Base-by-base conservation (phyloP, 495 filamentous ascomycete genomes). In the Penicillium manginii region DNA sequence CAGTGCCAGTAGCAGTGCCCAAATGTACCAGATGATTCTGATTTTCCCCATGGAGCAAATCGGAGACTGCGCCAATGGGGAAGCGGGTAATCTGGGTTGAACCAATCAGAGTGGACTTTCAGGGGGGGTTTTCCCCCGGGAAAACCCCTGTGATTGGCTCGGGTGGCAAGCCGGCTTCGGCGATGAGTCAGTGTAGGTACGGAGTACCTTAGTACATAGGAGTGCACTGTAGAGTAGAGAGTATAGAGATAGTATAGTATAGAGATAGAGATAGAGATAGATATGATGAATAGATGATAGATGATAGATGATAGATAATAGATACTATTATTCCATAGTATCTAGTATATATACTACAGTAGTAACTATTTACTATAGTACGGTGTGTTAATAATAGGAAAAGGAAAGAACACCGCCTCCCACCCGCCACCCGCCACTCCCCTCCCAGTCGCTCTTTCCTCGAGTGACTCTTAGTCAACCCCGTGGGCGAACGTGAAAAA, bases 381-480 rank as follows among this genome's bases (percentile, higher is more conserved):
- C 14, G 4, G 9, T 11, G 3, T 9, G 8, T 32, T 35, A 23
- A 56, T 21, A 49, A 26, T 33, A 37, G 11, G 4, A 23, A 6
- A 29, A 4, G 6, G 23, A 26, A 3, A 3, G 4, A 37, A 37
- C 35, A 37, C 35, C 58, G 54, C 60, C 51, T 35, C 54, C 46
- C 45, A 51, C 60, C 70, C 65, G 62, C 69, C 68, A 70, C 68
- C 65, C 58, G 66, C 66, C 66, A 69, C 66, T 29, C 26, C 3
- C 26, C 4, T n/a, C n/a, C n/a, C n/a, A n/a, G n/a, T n/a, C 26
- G 0, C 26, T 5, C 26, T 8, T 8, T 8, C 26, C 6, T 29
- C 26, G 26, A n/a, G n/a, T n/a, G n/a, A 69, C 54, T 57, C 64
- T 66, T 64, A 57, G 50, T 58, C 55, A 54, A 29, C 26, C 9